Evolutionary conservation across 2,329 filamentous ascomycete species (phyloP), one percentile per base, ranked within the genome.

Genomic region (Neocucurbitaria cava): DNA sequence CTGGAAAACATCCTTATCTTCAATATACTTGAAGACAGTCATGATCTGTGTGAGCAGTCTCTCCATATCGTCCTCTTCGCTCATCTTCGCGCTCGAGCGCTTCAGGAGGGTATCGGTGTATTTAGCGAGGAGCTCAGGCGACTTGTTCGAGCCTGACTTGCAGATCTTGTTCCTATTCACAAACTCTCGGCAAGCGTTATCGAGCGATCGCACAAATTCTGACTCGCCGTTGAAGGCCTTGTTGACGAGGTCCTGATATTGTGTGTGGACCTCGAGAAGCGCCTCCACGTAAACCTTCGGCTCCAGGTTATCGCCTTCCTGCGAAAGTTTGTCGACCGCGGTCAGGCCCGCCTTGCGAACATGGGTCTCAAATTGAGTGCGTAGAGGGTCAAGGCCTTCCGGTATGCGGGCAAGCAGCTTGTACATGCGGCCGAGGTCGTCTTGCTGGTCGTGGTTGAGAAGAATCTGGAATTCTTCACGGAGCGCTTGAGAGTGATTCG

Each of bases 11-110:
- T 99, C 95, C 83, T 99, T 99, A 79, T 99, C 96, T 75, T 99
- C 95, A 61, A 99, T 98, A 78, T 99, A 99, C 81, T 98, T 98
- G 86, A 99, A 99, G 50, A 99, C 92, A 1, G 94, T 97, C 95
- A 99, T 99, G 69, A 99, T 95, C 75, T 97, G 91, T 18, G 87
- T 87, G 26, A 98, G 81, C 28, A 92, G 89, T 63, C 89, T 89
- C 78, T 99, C 95, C 68, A 98, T 84, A 71, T 99, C 94, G 28
- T 91, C 89, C 72, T 99, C 95, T 72, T 98, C 95, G 13, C 92
- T 91, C 66, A 92, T 92, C 66, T 93, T 96, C 26, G 90, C 90
- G 64, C 91, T 68, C 17, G 75, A 94, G 82, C 96, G 97, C 77
- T 95, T 94, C 46, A 99, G 82, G 28, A 99, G 81, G 9, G 92